phyloP scores from a whole-genome alignment of 805 yeast genomes.

The Candida boleticola region DNA sequence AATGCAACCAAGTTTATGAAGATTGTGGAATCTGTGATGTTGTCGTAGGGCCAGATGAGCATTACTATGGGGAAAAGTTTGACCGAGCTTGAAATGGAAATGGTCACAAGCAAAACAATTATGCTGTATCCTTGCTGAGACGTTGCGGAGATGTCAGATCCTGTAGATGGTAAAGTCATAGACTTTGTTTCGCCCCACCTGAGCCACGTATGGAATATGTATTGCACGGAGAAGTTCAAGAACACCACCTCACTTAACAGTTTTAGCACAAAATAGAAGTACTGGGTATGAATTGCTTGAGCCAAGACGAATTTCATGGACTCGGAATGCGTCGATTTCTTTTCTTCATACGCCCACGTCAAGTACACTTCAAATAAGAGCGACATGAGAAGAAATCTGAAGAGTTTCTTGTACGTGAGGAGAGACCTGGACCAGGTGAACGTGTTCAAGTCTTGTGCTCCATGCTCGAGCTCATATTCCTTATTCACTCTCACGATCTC shows the following conservation, averaged over 20 bases:
- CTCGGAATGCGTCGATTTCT: constrained; percentile 34
- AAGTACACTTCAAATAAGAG: constrained; percentile 85
- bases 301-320: constrained; percentile 22
- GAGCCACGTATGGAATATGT: constrained; percentile 13
- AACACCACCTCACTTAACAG: constrained; percentile 47
- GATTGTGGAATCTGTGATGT: constrained; percentile 57
- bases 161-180: background rate
- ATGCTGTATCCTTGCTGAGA: constrained; percentile 34
- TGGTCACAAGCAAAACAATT: constrained; percentile 59
- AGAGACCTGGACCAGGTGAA: constrained; percentile 13
- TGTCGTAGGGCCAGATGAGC: constrained; percentile 95
- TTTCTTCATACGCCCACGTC: constrained; percentile 89
- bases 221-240: constrained; percentile 36
- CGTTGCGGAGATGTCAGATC: constrained; percentile 9
- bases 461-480: constrained; percentile 6
- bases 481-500: constrained; percentile 13
- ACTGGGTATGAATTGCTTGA: constrained; percentile 48
- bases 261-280: constrained; percentile 52
- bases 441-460: constrained; percentile 14
- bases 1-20: constrained; percentile 61
- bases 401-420: constrained; percentile 18
- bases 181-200: constrained; percentile 19
- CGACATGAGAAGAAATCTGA: constrained; percentile 56
- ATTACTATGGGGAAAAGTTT: constrained; percentile 87
- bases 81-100: constrained; percentile 73